Conservation (phyloP, 2,329 filamentous ascomycete species). For the Aspergillus hiratsukae region DNA sequence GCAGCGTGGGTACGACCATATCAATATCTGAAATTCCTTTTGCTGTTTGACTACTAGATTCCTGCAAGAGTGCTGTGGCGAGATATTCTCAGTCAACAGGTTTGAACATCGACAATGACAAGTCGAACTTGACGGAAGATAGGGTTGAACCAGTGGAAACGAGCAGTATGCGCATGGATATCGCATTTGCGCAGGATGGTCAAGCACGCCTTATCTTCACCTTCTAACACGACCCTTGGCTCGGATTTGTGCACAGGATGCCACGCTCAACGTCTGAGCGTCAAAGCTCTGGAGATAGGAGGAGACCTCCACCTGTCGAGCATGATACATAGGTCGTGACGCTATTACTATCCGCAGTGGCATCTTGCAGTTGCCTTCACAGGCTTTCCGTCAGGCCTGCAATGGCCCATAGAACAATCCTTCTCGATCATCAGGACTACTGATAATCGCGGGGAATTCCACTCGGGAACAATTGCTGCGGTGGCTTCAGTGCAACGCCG, state of each 20-base stretch:
- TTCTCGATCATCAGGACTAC: neutral
- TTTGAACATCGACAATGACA: too few relatives aligned
- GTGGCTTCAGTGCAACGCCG: conserved; percentile 11
- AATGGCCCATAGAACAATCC: too few relatives aligned
- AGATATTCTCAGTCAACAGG: too few relatives aligned
- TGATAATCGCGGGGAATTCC: neutral
- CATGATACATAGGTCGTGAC: conserved; percentile 1
- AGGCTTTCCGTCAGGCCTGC: neutral
- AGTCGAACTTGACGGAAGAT: too few relatives aligned
- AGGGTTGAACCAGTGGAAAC: too few relatives aligned
- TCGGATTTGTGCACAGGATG: neutral
- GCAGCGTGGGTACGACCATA: too few relatives aligned
- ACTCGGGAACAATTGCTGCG: neutral
- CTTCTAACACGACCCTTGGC: conserved; percentile 9
- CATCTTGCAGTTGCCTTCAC: conserved; percentile 2
- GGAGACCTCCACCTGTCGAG: neutral
- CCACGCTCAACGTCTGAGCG: neutral
- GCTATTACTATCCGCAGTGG: conserved; percentile 2
- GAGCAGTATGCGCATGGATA: too few relatives aligned
- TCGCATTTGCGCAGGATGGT: neutral
- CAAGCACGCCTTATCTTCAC: conserved; percentile 9
- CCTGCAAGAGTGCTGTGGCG: too few relatives aligned
- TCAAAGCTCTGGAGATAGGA: neutral
- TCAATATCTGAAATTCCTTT: too few relatives aligned
- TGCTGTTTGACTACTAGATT: too few relatives aligned